Percentiles rank a stretch among this genome's conserved stretches.
phyloP scores from a whole-genome alignment of 129 eudicot species.

The Centella asiatica region DNA sequence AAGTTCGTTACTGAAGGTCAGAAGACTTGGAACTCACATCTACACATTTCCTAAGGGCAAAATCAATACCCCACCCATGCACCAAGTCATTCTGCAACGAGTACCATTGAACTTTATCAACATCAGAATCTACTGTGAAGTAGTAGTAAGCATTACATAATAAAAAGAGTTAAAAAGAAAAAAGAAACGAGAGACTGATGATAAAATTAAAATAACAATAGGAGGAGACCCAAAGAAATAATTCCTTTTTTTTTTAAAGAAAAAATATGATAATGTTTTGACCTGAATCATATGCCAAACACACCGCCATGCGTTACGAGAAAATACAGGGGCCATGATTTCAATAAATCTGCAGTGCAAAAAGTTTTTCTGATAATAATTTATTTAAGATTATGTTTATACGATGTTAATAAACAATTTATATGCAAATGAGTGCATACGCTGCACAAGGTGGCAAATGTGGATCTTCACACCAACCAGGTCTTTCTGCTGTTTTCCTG shows the following conservation, averaged over 20 bases:
- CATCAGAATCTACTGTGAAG: background rate
- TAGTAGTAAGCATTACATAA: background rate
- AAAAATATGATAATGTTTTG: slow-evolving; percentile 4
- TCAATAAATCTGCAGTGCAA: slow-evolving; percentile 57
- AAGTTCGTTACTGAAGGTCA: background rate
- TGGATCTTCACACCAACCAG: slow-evolving; percentile 71
- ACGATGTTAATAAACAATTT: too few relatives aligned
- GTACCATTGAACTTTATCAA: background rate
- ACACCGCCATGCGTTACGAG: slow-evolving; percentile 91
- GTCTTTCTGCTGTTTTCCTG: slow-evolving; percentile 66
- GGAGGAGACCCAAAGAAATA: too few relatives aligned
- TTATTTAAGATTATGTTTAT: background rate
- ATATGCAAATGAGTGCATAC: slow-evolving; percentile 33
- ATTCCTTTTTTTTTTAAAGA: too few relatives aligned
- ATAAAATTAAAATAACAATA: background rate
- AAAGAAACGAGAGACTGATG: background rate
- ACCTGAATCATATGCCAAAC: slow-evolving; percentile 93
- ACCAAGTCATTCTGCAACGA: slow-evolving; percentile 73
- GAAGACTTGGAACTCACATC: slow-evolving; percentile 32
- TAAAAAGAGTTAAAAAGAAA: background rate
- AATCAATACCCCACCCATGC: slow-evolving; percentile 94
- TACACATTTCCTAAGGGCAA: slow-evolving; percentile 76
- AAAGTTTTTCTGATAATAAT: background rate
- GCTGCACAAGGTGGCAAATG: slow-evolving; percentile 89
- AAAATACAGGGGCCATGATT: slow-evolving; percentile 91